A percentile compares a stretch with the other conserved stretches of the same genome.
Conservation (phyloP, 2,329 filamentous ascomycete species). For the Aureobasidium uvarum region DNA sequence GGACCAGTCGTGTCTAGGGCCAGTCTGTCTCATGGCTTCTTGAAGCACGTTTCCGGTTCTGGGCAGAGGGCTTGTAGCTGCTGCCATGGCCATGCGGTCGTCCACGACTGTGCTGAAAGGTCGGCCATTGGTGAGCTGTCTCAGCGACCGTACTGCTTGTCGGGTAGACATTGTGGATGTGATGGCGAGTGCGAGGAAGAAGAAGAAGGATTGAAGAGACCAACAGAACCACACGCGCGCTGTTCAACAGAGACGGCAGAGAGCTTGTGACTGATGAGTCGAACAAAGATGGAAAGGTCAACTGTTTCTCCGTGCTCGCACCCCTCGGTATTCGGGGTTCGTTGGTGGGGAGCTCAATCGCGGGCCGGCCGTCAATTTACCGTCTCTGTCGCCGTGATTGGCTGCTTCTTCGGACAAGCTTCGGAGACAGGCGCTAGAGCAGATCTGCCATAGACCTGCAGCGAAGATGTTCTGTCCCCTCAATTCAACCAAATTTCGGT, state of each 20-base stretch:
- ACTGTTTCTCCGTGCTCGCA: constrained; percentile 9
- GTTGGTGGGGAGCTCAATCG: constrained; percentile 18
- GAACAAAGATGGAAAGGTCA: not conserved
- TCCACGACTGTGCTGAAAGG: constrained; percentile 40
- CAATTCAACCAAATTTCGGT: constrained; percentile 20
- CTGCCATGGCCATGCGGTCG: constrained; percentile 36
- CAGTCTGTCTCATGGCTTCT: constrained; percentile 58
- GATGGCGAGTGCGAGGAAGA: not conserved
- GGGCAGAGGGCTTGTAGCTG: constrained; percentile 31
- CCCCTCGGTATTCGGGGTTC: constrained; percentile 17
- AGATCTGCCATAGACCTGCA: constrained; percentile 10
- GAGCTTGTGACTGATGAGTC: constrained; percentile 8
- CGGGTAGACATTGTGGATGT: constrained; percentile 16
- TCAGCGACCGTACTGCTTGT: constrained; percentile 27
- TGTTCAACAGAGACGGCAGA: not conserved
- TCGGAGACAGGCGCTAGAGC: constrained; percentile 14
- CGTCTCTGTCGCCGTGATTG: not conserved
- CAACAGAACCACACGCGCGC: not conserved
- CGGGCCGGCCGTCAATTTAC: constrained; percentile 10
- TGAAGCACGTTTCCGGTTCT: constrained; percentile 38
- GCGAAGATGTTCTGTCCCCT: not conserved
- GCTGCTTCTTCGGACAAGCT: constrained; percentile 17
- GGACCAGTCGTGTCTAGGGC: constrained; percentile 72
- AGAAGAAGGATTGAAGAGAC: not conserved
- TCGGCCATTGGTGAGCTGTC: constrained; percentile 30